A percentile compares a stretch with the other conserved stretches of the same genome.
phyloP scores from a whole-genome alignment of 768 basidiomycete species.

The Rhodotorula graminis region DNA sequence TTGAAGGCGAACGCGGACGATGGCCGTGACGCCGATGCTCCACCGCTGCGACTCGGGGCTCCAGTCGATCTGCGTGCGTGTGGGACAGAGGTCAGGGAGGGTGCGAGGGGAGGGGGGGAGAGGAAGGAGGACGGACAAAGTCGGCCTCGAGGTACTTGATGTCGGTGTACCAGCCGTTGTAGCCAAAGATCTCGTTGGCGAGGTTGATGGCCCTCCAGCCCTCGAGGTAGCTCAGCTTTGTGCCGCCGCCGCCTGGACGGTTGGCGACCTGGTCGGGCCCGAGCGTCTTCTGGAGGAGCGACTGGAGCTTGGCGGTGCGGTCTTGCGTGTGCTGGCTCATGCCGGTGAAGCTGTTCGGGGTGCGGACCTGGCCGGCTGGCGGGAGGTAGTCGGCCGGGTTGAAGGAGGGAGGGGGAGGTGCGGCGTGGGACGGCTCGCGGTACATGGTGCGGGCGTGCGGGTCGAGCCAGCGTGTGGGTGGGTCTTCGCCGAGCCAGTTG shows the following conservation, averaged over 20 bases:
- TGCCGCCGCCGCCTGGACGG: slow-evolving; percentile 71
- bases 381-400: background rate
- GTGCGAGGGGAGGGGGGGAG: background rate
- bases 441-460: slow-evolving; percentile 6
- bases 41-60: slow-evolving; percentile 62
- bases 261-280: slow-evolving; percentile 92
- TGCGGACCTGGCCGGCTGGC: background rate
- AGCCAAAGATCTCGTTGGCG: slow-evolving; percentile 97
- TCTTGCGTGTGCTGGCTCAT: background rate
- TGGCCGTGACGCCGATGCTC: slow-evolving; percentile 72
- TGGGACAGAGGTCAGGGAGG: background rate
- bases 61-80: slow-evolving; percentile 59
- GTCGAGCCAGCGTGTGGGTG: background rate
- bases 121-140: slow-evolving; percentile 36
- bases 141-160: slow-evolving; percentile 46
- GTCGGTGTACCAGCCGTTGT: slow-evolving; percentile 57
- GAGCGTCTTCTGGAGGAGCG: slow-evolving; percentile 70
- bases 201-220: slow-evolving; percentile 98
- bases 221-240: slow-evolving; percentile 87
- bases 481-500: slow-evolving; percentile 15
- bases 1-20: slow-evolving; percentile 76
- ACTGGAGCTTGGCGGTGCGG: background rate
- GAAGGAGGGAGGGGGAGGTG: background rate
- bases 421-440: background rate
- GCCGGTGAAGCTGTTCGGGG: slow-evolving; percentile 12